Base-by-base conservation (phyloP, 2,329 filamentous ascomycete species). In the Xylariaceae sp. region DNA sequence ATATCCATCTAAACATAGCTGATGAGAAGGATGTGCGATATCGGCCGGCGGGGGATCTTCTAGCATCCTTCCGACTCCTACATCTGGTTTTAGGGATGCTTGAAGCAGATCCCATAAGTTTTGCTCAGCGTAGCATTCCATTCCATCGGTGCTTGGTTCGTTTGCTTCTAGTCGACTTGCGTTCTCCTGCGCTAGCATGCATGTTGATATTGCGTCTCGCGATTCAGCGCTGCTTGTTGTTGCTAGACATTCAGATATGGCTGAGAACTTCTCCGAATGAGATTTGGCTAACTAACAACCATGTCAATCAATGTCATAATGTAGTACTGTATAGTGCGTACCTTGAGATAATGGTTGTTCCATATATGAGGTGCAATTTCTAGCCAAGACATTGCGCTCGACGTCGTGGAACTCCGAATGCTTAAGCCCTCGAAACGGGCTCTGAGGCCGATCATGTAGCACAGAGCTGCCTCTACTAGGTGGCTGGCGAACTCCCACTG, bases 21-120 rank as follows among this genome's bases (percentile, higher is more conserved):
- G 22, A 28, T 4, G 7, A 28, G 22, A 7, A 28, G 22, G 18
- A 13, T 31, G 17, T 9, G 28, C 44, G 12, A 39, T 18, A 2
- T 28, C 28, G 17, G 13, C 34, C 6, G 31, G 41, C 31, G 39
- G 17, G 18, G 19, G 6, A 6, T 42, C 31, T 6, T 9, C 47
- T 41, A n/a, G 4, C 12, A 10, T 31, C 6, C 19, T 45, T 6
- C 7, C 17, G n/a, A 48, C 58, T 22, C 58, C 54, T 3, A 53
- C 57, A 19, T 50, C 60, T 17, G 62, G 59, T 18, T 59, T 50
- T 16, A 66, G 33, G 9, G 41, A 56, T 45, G 48, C 38, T 45
- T 56, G 62, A 44, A 64, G 39, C 16, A 65, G 44, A 41, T 53
- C 51, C 64, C 64, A 66, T 33, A 66, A 55, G 36, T 42, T 60